phyloP scores from a whole-genome alignment of 2,329 filamentous ascomycete species.

The Claviceps digitariae region DNA sequence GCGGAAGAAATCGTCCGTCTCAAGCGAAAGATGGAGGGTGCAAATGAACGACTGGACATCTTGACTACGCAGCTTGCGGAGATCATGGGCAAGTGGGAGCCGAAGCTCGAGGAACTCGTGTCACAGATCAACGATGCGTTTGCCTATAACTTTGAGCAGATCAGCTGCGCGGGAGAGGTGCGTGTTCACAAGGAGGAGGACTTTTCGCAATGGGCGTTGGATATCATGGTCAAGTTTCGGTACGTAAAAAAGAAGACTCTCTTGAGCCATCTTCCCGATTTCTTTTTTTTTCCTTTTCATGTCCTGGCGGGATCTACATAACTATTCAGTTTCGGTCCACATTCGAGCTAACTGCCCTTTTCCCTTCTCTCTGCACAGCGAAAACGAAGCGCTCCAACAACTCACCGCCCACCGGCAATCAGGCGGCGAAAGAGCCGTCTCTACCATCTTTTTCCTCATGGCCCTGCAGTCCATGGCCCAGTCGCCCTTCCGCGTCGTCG shows the following conservation, averaged over 20 bases:
- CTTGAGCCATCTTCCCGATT: neutral
- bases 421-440: conserved; percentile 88
- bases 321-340: neutral
- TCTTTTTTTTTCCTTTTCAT: neutral
- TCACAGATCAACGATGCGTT: conserved; percentile 80
- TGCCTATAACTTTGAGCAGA: conserved; percentile 83
- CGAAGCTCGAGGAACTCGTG: conserved; percentile 63
- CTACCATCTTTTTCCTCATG: conserved; percentile 98
- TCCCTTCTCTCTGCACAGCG: conserved; percentile 29
- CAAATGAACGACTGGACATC: conserved; percentile 39
- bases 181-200: conserved; percentile 78
- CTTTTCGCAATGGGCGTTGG: conserved; percentile 86
- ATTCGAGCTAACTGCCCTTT: neutral
- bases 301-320: neutral
- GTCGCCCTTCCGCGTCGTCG: conserved; percentile 92
- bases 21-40: conserved; percentile 39
- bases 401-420: conserved; percentile 90
- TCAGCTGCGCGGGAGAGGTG: conserved; percentile 88
- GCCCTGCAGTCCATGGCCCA: conserved; percentile 86
- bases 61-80: conserved; percentile 46
- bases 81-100: conserved; percentile 68
- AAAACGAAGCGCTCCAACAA: conserved; percentile 69
- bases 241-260: conserved; percentile 25
- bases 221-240: conserved; percentile 93
- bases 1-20: conserved; percentile 55